phyloP scores from a whole-genome alignment of 768 basidiomycete species.

The Lentinula edodes region DNA sequence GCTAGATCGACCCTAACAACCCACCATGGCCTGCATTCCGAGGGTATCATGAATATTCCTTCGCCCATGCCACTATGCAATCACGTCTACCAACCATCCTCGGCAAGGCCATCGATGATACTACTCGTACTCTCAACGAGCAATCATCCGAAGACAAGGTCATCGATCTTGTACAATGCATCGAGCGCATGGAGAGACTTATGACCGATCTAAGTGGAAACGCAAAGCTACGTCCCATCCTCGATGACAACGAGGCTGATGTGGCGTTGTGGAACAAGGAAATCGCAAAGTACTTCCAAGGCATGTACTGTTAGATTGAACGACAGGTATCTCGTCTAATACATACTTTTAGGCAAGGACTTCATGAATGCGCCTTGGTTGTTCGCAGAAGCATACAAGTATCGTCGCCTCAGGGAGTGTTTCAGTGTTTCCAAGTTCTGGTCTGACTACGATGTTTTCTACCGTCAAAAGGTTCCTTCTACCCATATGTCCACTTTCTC shows the following conservation, averaged over 20 bases:
- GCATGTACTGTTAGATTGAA: slow-evolving; percentile 22
- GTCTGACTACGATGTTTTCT: slow-evolving; percentile 91
- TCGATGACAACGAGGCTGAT: slow-evolving; percentile 89
- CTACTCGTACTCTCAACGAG: slow-evolving; percentile 82
- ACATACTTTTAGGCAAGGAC: slow-evolving; percentile 53
- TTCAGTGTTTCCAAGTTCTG: slow-evolving; percentile 90
- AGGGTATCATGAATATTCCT: slow-evolving; percentile 77
- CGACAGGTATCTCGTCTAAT: neutral
- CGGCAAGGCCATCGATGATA: slow-evolving; percentile 92
- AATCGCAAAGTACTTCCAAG: slow-evolving; percentile 91
- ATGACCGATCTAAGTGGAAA: slow-evolving; percentile 86
- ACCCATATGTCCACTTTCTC: neutral
- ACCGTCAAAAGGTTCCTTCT: slow-evolving; percentile 74
- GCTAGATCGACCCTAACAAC: slow-evolving; percentile 75
- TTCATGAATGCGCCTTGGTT: slow-evolving; percentile 97
- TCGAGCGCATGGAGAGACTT: slow-evolving; percentile 85
- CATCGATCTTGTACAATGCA: slow-evolving; percentile 78
- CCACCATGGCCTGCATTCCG: slow-evolving; percentile 73
- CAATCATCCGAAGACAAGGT: slow-evolving; percentile 79
- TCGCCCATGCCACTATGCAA: slow-evolving; percentile 92
- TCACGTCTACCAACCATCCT: slow-evolving; percentile 93
- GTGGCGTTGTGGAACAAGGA: slow-evolving; percentile 93
- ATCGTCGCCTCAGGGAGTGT: slow-evolving; percentile 86
- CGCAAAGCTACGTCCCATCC: slow-evolving; percentile 77
- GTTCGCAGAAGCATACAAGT: slow-evolving; percentile 94